Conservation (phyloP, 768 basidiomycete genomes). For the Fistulinella prunicolor region DNA sequence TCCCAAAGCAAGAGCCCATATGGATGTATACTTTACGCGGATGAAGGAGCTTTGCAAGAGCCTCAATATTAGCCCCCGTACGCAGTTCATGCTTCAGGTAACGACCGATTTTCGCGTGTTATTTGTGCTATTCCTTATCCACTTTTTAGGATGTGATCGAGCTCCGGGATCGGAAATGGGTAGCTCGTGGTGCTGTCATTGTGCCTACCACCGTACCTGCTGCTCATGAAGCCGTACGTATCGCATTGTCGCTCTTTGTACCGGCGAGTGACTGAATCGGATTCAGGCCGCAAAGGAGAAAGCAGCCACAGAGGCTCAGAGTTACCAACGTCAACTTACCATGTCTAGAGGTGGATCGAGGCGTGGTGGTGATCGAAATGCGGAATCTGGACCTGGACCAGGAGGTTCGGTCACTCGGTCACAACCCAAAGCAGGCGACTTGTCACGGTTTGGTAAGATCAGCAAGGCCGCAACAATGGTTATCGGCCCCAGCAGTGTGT, state of each 20-base stretch:
- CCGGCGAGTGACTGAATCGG: conserved; percentile 4
- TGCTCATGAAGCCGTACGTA: conserved; percentile 78
- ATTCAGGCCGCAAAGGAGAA: conserved; percentile 80
- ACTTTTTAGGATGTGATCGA: conserved; percentile 80
- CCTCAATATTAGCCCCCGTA: conserved; percentile 73
- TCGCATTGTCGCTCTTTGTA: neutral
- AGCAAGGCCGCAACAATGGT: conserved; percentile 64
- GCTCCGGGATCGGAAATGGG: conserved; percentile 81
- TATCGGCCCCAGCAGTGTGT: conserved; percentile 85
- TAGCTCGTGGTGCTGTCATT: conserved; percentile 62
- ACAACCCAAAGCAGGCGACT: conserved; percentile 77
- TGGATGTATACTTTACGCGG: conserved; percentile 91
- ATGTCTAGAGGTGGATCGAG: conserved; percentile 93
- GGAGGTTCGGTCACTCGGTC: conserved; percentile 45
- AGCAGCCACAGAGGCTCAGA: conserved; percentile 59
- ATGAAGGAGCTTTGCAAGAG: conserved; percentile 83
- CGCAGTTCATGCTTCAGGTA: conserved; percentile 96
- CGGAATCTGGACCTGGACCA: conserved; percentile 58
- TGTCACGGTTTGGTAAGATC: conserved; percentile 88
- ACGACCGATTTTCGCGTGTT: conserved; percentile 21
- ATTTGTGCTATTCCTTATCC: neutral
- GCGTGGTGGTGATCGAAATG: conserved; percentile 71
- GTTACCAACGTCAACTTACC: conserved; percentile 56
- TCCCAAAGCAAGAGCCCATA: conserved; percentile 74
- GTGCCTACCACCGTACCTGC: conserved; percentile 88